Conservation (phyloP, 2,329 filamentous ascomycete genomes). For the Conoideocrella luteorostrata region DNA sequence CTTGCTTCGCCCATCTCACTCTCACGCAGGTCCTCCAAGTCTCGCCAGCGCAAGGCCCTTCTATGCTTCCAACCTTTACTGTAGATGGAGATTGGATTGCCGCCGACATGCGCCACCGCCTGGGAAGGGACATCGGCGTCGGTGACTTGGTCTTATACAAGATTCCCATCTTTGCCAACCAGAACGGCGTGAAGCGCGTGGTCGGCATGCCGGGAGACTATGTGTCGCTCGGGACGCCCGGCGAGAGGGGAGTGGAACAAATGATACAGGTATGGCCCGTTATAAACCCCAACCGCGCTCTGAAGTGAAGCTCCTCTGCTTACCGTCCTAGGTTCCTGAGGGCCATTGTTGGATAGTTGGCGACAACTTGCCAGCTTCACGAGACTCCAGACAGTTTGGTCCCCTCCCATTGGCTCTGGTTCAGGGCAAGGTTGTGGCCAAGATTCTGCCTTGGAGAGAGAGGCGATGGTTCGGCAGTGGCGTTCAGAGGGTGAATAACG, state of each 20-base stretch:
- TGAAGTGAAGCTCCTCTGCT: no score
- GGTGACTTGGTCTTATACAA: conserved; percentile 79
- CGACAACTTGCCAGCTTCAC: conserved; percentile 77
- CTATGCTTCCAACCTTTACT: conserved; percentile 82
- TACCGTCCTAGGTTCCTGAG: conserved; percentile 65
- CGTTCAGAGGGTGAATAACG: conserved; percentile 26
- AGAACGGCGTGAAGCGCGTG: conserved; percentile 71
- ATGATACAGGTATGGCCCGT: conserved; percentile 63
- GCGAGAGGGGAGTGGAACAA: conserved; percentile 32
- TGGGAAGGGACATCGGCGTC: conserved; percentile 60
- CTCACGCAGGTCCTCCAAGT: conserved; percentile 56
- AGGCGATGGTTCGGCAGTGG: conserved; percentile 44
- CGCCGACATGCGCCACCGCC: conserved; percentile 59
- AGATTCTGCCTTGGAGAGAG: conserved; percentile 46
- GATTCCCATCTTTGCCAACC: conserved; percentile 60
- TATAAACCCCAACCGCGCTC: no score
- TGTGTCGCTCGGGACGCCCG: conserved; percentile 59
- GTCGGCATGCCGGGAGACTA: conserved; percentile 71
- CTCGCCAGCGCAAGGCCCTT: conserved; percentile 61
- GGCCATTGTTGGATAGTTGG: conserved; percentile 90
- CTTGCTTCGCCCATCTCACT: conserved; percentile 38
- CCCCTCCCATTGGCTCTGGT: conserved; percentile 81
- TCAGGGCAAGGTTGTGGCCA: conserved; percentile 71
- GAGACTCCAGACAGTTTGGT: conserved; percentile 82
- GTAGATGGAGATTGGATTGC: conserved; percentile 62